Base-by-base conservation (phyloP, 352 stramenopile genomes). In the Globisporangium recalcitrans region DNA sequence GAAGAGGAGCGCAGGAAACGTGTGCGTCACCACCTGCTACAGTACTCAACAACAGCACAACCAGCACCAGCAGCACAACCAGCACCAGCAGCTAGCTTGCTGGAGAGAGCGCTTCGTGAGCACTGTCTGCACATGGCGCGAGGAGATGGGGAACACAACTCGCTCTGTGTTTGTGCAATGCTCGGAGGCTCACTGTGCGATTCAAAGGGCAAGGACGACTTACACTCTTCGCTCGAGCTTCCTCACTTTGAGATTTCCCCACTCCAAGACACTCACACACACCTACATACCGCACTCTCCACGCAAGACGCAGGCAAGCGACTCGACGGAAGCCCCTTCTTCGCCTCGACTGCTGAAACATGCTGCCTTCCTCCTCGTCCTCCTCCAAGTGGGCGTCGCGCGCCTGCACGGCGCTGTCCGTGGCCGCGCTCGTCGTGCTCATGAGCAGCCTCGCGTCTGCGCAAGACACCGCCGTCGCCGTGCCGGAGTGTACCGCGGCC, bases 191-290 rank as follows among this genome's bases (percentile, higher is more conserved):
- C 19, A n/a, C 34, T 42, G 16, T 22, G 10, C 40, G 19, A 48
- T 42, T 19, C 51, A 7, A 56, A 42, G 26, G 22, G 10, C 22
- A 32, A 24, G 14, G 49, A 31, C 26, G 19, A 55, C n/a, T 14
- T 14, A 38, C 48, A n/a, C 48, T 1, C n/a, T 8, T 19, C n/a
- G n/a, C 42, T 38, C 49, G 49, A 16, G 0, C 14, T 55, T 4
- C 9, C 29, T 62, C 59, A 64, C 59, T 64, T 64, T 31, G 59
- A 49, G 59, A 64, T 64, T 64, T 46, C 34, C 49, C 27, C 19
- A 47, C 59, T 59, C 36, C 49, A 51, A 49, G 38, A 34, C 58
- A 64, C 55, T 44, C 55, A n/a, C n/a, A n/a, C n/a, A n/a, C n/a
- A n/a, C n/a, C n/a, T n/a, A n/a, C n/a, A n/a, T n/a, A n/a, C n/a